phyloP scores from a whole-genome alignment of 2,329 filamentous ascomycete genomes.

The Ilyonectria robusta region DNA sequence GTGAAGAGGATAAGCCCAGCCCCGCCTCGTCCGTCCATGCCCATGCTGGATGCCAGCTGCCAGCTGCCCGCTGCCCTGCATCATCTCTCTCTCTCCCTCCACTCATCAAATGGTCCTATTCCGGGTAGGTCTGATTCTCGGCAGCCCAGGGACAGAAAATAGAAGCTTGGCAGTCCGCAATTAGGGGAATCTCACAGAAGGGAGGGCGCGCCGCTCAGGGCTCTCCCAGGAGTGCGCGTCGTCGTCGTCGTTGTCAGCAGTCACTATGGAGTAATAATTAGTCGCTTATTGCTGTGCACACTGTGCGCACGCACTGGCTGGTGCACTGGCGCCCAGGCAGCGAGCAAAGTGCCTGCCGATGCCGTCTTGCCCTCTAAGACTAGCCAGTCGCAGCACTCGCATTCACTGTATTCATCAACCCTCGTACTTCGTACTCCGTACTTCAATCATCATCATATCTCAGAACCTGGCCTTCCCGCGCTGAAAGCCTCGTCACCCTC shows the following conservation, averaged over 20 bases:
- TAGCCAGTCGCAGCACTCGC: not conserved
- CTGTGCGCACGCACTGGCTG: not conserved
- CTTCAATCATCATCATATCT: constrained; percentile 11
- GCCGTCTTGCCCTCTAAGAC: not conserved
- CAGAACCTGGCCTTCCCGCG: not conserved
- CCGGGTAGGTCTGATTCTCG: not conserved
- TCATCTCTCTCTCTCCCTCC: not conserved
- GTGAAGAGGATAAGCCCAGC: not conserved
- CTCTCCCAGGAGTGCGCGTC: constrained; percentile 4
- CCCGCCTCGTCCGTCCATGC: not conserved
- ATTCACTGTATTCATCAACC: not conserved
- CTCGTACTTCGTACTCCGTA: not conserved
- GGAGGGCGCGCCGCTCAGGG: constrained; percentile 1
- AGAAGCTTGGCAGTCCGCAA: not conserved
- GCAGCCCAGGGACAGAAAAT: not conserved
- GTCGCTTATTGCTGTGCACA: not conserved
- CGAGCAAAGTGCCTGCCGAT: not conserved
- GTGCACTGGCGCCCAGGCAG: not conserved
- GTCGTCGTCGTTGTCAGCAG: not conserved
- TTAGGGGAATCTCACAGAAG: not conserved
- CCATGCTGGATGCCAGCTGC: not conserved
- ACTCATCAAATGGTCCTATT: not conserved
- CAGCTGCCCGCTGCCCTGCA: not conserved
- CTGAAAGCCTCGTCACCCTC: constrained; percentile 2
- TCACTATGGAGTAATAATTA: not conserved